Evolutionary conservation across 441 rosid genomes (phyloP).

Genomic region (Breynia disticha): DNA sequence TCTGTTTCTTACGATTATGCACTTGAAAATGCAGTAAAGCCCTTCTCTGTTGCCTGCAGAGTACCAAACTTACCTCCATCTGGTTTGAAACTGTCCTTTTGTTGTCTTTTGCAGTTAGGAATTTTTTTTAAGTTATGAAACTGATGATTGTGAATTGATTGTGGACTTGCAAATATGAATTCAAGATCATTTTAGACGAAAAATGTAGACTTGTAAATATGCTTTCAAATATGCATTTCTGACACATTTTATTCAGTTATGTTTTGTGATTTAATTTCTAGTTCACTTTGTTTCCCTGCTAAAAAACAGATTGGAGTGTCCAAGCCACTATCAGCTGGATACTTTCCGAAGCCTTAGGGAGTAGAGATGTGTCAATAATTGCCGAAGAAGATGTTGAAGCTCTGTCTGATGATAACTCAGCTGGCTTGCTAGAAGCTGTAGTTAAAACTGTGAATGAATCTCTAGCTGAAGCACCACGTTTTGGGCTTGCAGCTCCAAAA

Average conservation of each 20-base stretch:
- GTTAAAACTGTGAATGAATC: slow-evolving; percentile 46
- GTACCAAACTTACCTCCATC: too few species aligned
- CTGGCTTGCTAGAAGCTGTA: slow-evolving; percentile 33
- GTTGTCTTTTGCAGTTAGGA: too few species aligned
- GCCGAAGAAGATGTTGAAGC: slow-evolving; percentile 55
- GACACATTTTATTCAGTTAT: neutral
- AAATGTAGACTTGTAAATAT: too few species aligned
- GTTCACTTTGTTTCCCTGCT: slow-evolving; percentile 1
- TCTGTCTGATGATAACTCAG: slow-evolving; percentile 29
- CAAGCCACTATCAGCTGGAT: slow-evolving; percentile 65
- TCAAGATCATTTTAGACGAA: too few species aligned
- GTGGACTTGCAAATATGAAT: too few species aligned
- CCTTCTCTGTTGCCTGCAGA: too few species aligned
- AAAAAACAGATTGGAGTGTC: slow-evolving; percentile 53
- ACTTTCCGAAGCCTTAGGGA: slow-evolving; percentile 39
- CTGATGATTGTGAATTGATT: too few species aligned
- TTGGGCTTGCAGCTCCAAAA: slow-evolving; percentile 38
- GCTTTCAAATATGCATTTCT: too few species aligned
- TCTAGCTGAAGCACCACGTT: slow-evolving; percentile 43
- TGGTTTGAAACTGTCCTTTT: too few species aligned
- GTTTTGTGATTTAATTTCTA: slow-evolving; percentile 8
- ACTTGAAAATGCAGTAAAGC: too few species aligned
- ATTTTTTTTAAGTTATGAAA: too few species aligned
- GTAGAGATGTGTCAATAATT: slow-evolving; percentile 36
- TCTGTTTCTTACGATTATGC: too few species aligned